Conservation (phyloP, 306 rosid genomes). For the Crataegus laevigata region DNA sequence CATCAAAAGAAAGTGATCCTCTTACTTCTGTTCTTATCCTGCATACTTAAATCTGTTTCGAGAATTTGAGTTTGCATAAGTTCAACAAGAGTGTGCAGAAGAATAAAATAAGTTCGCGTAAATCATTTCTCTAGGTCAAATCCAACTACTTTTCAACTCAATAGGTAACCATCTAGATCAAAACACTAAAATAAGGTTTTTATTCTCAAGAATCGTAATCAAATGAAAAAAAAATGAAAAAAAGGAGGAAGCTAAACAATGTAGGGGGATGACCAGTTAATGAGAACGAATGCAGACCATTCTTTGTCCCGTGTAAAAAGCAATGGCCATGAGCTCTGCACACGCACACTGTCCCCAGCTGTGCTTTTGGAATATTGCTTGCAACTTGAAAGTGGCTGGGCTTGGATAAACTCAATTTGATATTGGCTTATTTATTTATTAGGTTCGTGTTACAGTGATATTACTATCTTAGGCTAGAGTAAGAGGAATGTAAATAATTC, state of each 20-base stretch:
- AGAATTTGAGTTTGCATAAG: background rate
- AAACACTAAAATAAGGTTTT: background rate
- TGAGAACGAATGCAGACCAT: background rate
- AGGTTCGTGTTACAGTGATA: background rate
- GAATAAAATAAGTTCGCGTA: background rate
- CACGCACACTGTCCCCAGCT: background rate
- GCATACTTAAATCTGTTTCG: too few relatives aligned
- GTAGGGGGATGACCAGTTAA: background rate
- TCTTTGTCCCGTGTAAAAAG: background rate
- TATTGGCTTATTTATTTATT: background rate
- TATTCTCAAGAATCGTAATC: background rate
- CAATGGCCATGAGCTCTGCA: constrained; percentile 20
- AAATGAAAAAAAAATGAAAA: background rate
- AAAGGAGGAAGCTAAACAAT: background rate
- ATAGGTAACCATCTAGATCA: background rate
- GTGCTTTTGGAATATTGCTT: background rate
- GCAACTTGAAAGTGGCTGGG: background rate
- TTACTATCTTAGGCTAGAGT: too few relatives aligned
- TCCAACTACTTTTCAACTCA: background rate
- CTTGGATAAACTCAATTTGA: background rate
- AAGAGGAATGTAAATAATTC: too few relatives aligned
- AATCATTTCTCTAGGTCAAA: background rate
- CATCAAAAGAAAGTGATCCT: background rate
- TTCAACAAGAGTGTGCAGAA: background rate
- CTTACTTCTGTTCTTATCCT: background rate